Conservation (phyloP, 306 rosid species). For the Rosa lucieae region DNA sequence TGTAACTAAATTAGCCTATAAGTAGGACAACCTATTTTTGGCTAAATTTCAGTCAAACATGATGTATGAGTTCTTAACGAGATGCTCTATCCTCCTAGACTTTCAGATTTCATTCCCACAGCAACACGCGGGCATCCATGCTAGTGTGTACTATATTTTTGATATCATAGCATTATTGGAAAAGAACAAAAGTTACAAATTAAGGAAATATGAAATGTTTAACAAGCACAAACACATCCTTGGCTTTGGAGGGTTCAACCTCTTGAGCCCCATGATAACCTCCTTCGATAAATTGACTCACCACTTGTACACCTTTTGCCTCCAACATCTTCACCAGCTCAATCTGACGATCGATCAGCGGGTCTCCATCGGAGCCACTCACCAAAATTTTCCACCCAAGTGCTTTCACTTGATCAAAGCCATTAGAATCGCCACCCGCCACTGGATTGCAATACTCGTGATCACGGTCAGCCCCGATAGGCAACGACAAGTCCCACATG, state of each 20-base stretch:
- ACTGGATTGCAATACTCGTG: conserved; percentile 51
- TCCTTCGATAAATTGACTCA: conserved; percentile 29
- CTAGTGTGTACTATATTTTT: too few species aligned
- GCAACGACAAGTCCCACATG: conserved; percentile 53
- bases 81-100: too few species aligned
- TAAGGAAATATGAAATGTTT: conserved; percentile 17
- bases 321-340: conserved; percentile 32
- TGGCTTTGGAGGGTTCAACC: conserved; percentile 11
- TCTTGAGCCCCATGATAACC: conserved; percentile 44
- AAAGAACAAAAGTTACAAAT: too few species aligned
- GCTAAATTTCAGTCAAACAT: too few species aligned
- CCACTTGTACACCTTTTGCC: conserved; percentile 31
- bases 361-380: conserved; percentile 50
- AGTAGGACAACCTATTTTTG: too few species aligned
- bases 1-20: too few species aligned
- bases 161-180: too few species aligned
- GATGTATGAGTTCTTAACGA: too few species aligned
- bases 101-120: too few species aligned
- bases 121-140: too few species aligned
- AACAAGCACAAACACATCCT: neutral
- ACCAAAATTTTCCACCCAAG: conserved; percentile 41
- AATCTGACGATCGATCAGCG: conserved; percentile 48
- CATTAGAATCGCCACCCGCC: conserved; percentile 9
- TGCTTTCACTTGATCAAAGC: conserved; percentile 19
- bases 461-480: conserved; percentile 47